Evolutionary conservation across 805 yeast species (phyloP).

Genomic region (Metschnikowia borealis): DNA sequence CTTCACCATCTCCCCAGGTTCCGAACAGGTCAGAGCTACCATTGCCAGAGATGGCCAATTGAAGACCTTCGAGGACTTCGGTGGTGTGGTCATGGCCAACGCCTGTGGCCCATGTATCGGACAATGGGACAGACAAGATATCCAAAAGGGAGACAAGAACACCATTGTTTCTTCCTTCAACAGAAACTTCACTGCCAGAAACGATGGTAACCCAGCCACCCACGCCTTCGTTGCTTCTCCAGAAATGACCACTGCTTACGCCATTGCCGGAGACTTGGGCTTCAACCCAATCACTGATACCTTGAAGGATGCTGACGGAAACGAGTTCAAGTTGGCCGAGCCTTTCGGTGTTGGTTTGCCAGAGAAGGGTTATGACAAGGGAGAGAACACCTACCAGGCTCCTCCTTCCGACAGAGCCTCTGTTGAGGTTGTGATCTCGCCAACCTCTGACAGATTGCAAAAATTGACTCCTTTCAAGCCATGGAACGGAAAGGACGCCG

Average conservation of each 20-base stretch:
- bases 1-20: constrained; percentile 95
- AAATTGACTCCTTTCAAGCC: constrained; percentile 87
- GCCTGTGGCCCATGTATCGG: constrained; percentile 99
- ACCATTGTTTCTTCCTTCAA: constrained; percentile 96
- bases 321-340: constrained; percentile 81
- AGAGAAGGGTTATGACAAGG: constrained; percentile 81
- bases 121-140: constrained; percentile 96
- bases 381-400: constrained; percentile 94
- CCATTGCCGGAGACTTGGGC: constrained; percentile 92
- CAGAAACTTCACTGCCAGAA: constrained; percentile 97
- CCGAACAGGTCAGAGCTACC: constrained; percentile 97
- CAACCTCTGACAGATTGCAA: constrained; percentile 95
- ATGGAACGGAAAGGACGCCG: constrained; percentile 96
- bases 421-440: constrained; percentile 73
- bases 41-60: constrained; percentile 95
- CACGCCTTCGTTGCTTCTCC: constrained; percentile 97
- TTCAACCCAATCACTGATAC: constrained; percentile 94
- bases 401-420: constrained; percentile 84
- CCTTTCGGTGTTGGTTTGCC: constrained; percentile 93
- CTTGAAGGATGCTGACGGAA: constrained; percentile 82
- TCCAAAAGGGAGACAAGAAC: constrained; percentile 91
- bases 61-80: constrained; percentile 81
- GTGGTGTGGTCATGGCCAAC: constrained; percentile 92
- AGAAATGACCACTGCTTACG: constrained; percentile 92
- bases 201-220: constrained; percentile 96